Evolutionary conservation across 2,329 filamentous ascomycete species (phyloP).

Genomic region (Talaromyces amestolkiae): DNA sequence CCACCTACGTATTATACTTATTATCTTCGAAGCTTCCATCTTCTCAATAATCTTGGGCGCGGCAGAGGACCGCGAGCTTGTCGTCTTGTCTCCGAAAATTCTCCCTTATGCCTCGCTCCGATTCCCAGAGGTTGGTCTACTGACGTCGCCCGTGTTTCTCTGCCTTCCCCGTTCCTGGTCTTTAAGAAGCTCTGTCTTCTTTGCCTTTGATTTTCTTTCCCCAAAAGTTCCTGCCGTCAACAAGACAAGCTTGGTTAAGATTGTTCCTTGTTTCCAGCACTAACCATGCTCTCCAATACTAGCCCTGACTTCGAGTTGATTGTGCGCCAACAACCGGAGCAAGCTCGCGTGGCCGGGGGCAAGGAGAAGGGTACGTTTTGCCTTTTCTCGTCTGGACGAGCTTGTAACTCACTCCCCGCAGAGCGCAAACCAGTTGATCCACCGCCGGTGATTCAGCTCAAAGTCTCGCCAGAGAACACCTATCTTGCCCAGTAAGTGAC

Average conservation of each 20-base stretch:
- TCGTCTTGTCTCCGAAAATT: constrained; percentile 4
- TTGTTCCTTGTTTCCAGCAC: constrained; percentile 29
- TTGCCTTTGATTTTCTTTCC: constrained; percentile 4
- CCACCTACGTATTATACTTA: constrained; percentile 4
- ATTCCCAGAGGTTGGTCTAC: constrained; percentile 41
- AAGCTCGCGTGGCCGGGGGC: constrained; percentile 65
- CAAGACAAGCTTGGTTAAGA: constrained; percentile 1
- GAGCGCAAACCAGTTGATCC: constrained; percentile 83
- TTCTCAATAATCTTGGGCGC: background rate
- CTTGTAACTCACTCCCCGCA: constrained; percentile 32
- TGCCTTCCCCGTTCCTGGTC: constrained; percentile 11
- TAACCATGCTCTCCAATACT: constrained; percentile 41
- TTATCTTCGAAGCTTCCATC: background rate
- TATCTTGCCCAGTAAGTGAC: constrained; percentile 60
- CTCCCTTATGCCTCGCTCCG: constrained; percentile 34
- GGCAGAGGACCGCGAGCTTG: constrained; percentile 15
- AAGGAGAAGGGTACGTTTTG: constrained; percentile 67
- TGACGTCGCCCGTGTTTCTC: constrained; percentile 20
- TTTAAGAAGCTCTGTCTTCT: background rate
- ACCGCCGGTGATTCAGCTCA: constrained; percentile 76
- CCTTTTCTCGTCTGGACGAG: constrained; percentile 1
- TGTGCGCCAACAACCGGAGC: constrained; percentile 65
- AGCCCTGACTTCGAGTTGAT: constrained; percentile 58
- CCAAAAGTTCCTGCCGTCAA: background rate
- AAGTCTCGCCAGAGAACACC: constrained; percentile 45